Conservation (phyloP, 768 basidiomycete genomes). For the Pleurotus ostreatus region DNA sequence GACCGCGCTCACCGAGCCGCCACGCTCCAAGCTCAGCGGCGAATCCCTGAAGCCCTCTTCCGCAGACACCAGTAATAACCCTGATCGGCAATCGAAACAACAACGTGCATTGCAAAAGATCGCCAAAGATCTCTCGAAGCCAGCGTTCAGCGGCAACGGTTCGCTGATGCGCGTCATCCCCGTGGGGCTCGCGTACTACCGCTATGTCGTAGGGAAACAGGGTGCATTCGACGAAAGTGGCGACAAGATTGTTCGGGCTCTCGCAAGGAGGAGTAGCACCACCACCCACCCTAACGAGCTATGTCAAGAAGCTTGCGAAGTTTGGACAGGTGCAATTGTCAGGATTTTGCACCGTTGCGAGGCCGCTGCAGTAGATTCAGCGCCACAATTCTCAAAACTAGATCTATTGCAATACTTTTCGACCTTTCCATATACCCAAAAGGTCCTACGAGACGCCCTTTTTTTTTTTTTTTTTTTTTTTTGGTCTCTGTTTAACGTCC, state of each 20-base stretch:
- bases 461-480: too few species aligned
- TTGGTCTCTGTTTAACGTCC: too few species aligned
- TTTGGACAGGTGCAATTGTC: slow-evolving; percentile 33
- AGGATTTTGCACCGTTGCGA: slow-evolving; percentile 26
- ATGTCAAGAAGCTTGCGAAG: slow-evolving; percentile 37
- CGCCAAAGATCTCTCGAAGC: slow-evolving; percentile 20
- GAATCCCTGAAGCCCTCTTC: neutral
- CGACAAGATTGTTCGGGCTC: slow-evolving; percentile 23
- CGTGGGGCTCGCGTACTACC: slow-evolving; percentile 38
- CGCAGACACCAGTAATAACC: neutral
- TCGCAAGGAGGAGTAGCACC: slow-evolving; percentile 34
- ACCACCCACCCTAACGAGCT: slow-evolving; percentile 39
- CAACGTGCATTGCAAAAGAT: slow-evolving; percentile 25
- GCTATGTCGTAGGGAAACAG: too few species aligned
- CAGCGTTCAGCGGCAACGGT: slow-evolving; percentile 32
- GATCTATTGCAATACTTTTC: slow-evolving; percentile 34
- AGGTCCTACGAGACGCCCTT: slow-evolving; percentile 26
- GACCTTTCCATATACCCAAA: slow-evolving; percentile 30
- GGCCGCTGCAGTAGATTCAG: slow-evolving; percentile 9
- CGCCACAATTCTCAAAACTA: slow-evolving; percentile 28
- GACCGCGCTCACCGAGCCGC: neutral
- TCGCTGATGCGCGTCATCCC: slow-evolving; percentile 45
- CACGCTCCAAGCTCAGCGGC: too few species aligned
- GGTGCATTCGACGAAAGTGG: slow-evolving; percentile 22
- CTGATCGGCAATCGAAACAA: neutral